Conservation (phyloP, 208 protist genomes). For the Acanthamoeba castellanii region DNA sequence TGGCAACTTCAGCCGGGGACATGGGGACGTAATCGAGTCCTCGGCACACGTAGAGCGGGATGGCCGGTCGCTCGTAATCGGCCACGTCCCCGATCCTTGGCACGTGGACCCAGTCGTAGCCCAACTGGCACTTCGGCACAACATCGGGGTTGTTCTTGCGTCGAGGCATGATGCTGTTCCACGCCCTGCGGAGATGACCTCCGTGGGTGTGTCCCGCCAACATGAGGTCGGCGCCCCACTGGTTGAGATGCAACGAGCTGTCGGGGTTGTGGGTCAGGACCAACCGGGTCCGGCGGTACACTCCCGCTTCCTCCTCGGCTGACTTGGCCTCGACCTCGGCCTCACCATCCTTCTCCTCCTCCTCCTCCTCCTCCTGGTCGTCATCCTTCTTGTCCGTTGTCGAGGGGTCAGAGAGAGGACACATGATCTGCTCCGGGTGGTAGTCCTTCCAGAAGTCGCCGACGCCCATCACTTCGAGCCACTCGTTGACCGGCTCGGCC, state of each 20-base stretch:
- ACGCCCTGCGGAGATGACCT: not conserved
- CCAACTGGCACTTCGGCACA: not conserved
- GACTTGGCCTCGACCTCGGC: not conserved
- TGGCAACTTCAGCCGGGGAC: not conserved
- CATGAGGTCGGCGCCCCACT: constrained; percentile 69
- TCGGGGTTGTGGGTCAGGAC: constrained; percentile 53
- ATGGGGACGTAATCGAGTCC: not conserved
- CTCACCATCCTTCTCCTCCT: not conserved
- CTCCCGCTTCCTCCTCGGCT: not conserved
- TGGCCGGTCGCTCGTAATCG: not conserved
- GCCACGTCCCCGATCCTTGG: not conserved
- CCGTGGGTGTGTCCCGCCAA: constrained; percentile 70
- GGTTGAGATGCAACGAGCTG: constrained; percentile 30
- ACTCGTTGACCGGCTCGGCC: constrained; percentile 73
- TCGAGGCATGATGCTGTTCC: not conserved
- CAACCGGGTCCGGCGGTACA: not conserved
- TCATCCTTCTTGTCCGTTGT: not conserved
- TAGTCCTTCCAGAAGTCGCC: constrained; percentile 53
- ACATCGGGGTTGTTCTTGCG: not conserved
- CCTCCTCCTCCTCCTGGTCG: not conserved
- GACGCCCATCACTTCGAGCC: constrained; percentile 58
- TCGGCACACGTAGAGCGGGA: constrained; percentile 5
- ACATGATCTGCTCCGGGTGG: not conserved
- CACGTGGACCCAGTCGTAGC: not conserved
- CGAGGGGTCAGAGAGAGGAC: not conserved